These are phyloP conservation scores for Uncinocarpus reesii DNA, from an alignment of 2,329 filamentous ascomycete species.

Conservation along the genomic window DNA sequence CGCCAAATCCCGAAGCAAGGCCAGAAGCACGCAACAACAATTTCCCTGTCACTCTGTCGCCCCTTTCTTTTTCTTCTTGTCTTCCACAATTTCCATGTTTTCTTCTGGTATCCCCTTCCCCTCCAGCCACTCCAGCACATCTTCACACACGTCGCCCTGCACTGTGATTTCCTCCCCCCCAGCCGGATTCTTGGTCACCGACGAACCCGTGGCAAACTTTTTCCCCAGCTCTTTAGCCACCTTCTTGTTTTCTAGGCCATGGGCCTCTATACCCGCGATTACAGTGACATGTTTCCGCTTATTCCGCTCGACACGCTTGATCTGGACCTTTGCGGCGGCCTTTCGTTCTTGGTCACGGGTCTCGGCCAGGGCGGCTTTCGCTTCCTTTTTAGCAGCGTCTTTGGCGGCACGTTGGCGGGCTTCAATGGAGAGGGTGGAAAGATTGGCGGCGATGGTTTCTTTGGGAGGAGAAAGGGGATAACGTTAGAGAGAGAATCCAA, in stretches of 20 bases:
- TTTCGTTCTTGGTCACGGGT: slow-evolving; percentile 72
- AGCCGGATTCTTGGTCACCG: slow-evolving; percentile 80
- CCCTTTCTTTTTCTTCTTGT: slow-evolving; percentile 79
- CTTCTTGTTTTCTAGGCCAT: slow-evolving; percentile 89
- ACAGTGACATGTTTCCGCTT: slow-evolving; percentile 96
- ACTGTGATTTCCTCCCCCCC: slow-evolving; percentile 80
- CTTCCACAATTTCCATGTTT: slow-evolving; percentile 88
- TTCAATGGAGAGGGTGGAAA: slow-evolving; percentile 75
- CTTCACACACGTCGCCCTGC: slow-evolving; percentile 90
- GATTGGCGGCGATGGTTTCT: slow-evolving; percentile 75
- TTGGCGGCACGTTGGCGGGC: slow-evolving; percentile 92
- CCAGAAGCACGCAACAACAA: background rate
- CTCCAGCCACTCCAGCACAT: slow-evolving; percentile 83
- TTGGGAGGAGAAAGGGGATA: slow-evolving; percentile 12
- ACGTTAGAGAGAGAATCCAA: background rate
- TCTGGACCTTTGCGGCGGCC: slow-evolving; percentile 69
- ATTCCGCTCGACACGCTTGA: slow-evolving; percentile 96
- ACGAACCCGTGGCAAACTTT: slow-evolving; percentile 92
- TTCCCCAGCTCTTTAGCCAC: slow-evolving; percentile 94
- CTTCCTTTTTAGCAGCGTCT: slow-evolving; percentile 92
- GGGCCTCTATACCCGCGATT: slow-evolving; percentile 79
- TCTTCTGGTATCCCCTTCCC: slow-evolving; percentile 76
- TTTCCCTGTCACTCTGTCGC: slow-evolving; percentile 6
- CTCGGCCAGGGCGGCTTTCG: slow-evolving; percentile 81
- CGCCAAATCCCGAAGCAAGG: slow-evolving; percentile 1